Conservation (phyloP, 2,329 filamentous ascomycete genomes). For the Orbilia ellipsospora region DNA sequence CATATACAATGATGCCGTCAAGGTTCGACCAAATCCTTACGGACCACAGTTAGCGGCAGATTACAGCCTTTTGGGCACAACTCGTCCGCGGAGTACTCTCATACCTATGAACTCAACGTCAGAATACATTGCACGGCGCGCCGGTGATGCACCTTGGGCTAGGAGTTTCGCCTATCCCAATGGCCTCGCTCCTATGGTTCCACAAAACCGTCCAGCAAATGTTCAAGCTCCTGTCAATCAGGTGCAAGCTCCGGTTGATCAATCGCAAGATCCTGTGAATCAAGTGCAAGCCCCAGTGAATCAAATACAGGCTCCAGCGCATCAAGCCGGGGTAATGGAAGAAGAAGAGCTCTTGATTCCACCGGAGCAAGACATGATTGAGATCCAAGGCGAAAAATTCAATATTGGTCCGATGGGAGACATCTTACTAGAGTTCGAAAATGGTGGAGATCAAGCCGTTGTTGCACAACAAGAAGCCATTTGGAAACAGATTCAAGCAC, state of each 20-base stretch:
- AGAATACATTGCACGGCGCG: background rate
- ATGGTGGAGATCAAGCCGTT: background rate
- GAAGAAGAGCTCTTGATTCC: background rate
- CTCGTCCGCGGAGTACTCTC: too few species aligned
- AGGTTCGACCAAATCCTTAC: background rate
- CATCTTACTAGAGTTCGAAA: constrained; percentile 2
- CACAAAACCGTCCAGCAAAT: too few species aligned
- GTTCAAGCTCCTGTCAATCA: too few species aligned
- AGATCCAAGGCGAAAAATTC: constrained; percentile 1
- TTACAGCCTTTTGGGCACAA: background rate
- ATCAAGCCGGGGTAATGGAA: background rate
- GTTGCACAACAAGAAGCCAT: background rate
- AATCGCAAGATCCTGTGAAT: too few species aligned
- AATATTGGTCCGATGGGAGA: background rate
- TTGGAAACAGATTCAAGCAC: background rate
- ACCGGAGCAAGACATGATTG: background rate
- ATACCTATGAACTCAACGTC: background rate
- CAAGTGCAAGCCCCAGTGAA: too few species aligned
- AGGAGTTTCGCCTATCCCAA: too few species aligned
- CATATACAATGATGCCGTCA: background rate
- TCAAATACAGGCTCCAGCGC: too few species aligned
- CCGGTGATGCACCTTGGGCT: too few species aligned
- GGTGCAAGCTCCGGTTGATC: too few species aligned
- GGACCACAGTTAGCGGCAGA: background rate
- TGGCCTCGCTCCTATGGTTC: too few species aligned